Conservation (phyloP, 2,329 filamentous ascomycete species). For the Furcasterigmium sp. region DNA sequence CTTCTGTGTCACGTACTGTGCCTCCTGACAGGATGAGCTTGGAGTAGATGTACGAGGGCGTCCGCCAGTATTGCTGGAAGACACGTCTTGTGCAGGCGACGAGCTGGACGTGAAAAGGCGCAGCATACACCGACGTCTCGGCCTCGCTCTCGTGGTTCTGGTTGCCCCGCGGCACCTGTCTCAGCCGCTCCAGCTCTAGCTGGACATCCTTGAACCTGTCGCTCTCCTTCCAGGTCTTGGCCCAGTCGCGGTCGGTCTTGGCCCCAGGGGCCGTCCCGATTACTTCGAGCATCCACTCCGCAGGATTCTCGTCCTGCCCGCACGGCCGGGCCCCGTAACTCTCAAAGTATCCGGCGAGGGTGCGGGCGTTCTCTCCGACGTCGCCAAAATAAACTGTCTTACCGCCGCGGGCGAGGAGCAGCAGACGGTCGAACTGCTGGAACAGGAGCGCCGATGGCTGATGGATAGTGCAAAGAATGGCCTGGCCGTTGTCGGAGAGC, state of each 20-base stretch:
- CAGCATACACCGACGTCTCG: conserved; percentile 56
- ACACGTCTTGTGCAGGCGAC: conserved; percentile 57
- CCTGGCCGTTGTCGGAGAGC: conserved; percentile 44
- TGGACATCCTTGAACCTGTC: conserved; percentile 22
- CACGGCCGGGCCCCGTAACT: conserved; percentile 53
- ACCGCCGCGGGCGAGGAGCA: conserved; percentile 48
- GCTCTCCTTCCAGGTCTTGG: conserved; percentile 27
- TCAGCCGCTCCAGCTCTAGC: conserved; percentile 22
- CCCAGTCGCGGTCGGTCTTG: conserved; percentile 33
- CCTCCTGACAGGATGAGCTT: conserved; percentile 55
- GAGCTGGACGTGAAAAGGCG: conserved; percentile 58
- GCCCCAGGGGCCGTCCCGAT: conserved; percentile 41
- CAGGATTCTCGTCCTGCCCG: conserved; percentile 53
- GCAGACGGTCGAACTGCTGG: conserved; percentile 47
- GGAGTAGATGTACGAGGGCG: conserved; percentile 68
- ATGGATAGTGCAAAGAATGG: conserved; percentile 45
- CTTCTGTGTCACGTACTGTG: conserved; percentile 12
- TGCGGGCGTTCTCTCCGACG: conserved; percentile 42
- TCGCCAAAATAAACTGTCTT: conserved; percentile 55
- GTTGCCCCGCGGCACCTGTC: conserved; percentile 4
- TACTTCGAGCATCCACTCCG: conserved; percentile 59
- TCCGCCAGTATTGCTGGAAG: conserved; percentile 76
- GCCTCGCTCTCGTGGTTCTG: background rate
- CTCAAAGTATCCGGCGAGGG: conserved; percentile 53
- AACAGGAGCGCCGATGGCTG: conserved; percentile 42